phyloP scores from a whole-genome alignment of 2,329 filamentous ascomycete species.

The Pezicula carpinea region DNA sequence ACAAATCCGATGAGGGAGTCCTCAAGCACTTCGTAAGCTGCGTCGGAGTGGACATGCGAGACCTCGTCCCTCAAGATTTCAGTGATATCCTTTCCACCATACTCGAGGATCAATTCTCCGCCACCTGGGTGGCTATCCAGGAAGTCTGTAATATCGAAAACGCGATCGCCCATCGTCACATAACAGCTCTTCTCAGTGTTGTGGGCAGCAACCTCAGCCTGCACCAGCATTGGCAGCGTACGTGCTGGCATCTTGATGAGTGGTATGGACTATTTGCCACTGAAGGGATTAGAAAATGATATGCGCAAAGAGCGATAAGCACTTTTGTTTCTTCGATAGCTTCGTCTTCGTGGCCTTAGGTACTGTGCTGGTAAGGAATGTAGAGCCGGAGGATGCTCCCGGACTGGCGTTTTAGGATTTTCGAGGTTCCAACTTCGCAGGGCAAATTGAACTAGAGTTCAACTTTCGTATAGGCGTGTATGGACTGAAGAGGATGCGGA shows the following conservation, averaged over 20 bases:
- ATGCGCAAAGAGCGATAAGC: not conserved
- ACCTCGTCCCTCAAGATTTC: conserved; percentile 76
- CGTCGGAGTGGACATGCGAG: conserved; percentile 83
- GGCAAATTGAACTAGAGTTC: too few relatives aligned
- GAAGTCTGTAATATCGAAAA: conserved; percentile 94
- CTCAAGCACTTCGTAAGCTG: conserved; percentile 93
- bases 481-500: too few relatives aligned
- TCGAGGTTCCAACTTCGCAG: too few relatives aligned
- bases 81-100: conserved; percentile 81
- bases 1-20: conserved; percentile 83
- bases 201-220: conserved; percentile 75
- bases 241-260: conserved; percentile 64
- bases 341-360: too few relatives aligned
- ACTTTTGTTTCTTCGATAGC: not conserved
- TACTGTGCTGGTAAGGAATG: not conserved
- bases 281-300: not conserved
- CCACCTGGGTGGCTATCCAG: conserved; percentile 88
- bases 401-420: too few relatives aligned
- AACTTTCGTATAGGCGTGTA: too few relatives aligned
- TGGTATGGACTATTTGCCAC: not conserved
- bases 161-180: conserved; percentile 82
- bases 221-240: conserved; percentile 78
- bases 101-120: conserved; percentile 80
- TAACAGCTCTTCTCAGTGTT: conserved; percentile 82
- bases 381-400: too few relatives aligned